These are phyloP conservation scores for Hysterangium stoloniferum DNA, from an alignment of 768 basidiomycete species.

Conservation along the genomic window DNA sequence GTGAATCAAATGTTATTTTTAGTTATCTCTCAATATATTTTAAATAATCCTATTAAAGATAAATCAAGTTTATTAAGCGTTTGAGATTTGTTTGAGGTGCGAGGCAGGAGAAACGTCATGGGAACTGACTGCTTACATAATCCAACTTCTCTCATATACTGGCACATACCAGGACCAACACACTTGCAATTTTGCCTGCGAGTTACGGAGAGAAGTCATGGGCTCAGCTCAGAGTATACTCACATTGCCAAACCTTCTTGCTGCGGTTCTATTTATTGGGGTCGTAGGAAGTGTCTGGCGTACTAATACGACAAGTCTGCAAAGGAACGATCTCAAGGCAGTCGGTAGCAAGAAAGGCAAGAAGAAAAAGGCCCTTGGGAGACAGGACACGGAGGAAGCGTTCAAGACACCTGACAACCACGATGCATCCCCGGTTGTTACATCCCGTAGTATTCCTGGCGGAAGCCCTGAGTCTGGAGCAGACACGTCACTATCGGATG, in stretches of 20 bases:
- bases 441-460: conserved; percentile 9
- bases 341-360: conserved; percentile 23
- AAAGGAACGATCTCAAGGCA: conserved; percentile 20
- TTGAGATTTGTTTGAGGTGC: too few relatives aligned
- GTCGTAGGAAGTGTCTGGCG: conserved; percentile 35
- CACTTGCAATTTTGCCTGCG: too few relatives aligned
- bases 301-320: conserved; percentile 13
- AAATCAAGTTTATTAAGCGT: too few relatives aligned
- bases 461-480: conserved; percentile 17
- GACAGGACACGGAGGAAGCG: background rate
- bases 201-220: too few relatives aligned
- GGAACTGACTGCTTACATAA: too few relatives aligned
- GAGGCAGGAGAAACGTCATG: too few relatives aligned
- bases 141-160: too few relatives aligned
- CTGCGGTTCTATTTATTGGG: conserved; percentile 32
- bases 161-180: too few relatives aligned
- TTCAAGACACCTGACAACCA: background rate
- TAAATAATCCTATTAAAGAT: too few relatives aligned
- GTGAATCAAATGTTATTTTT: too few relatives aligned
- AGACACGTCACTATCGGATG: conserved; percentile 18
- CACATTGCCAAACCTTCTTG: conserved; percentile 31
- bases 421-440: background rate
- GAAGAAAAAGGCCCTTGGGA: background rate
- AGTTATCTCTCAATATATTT: too few relatives aligned
- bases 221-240: conserved; percentile 40